These are phyloP conservation scores for Monilinia fructicola DNA, from an alignment of 2,329 filamentous ascomycete species.

Conservation along the genomic window DNA sequence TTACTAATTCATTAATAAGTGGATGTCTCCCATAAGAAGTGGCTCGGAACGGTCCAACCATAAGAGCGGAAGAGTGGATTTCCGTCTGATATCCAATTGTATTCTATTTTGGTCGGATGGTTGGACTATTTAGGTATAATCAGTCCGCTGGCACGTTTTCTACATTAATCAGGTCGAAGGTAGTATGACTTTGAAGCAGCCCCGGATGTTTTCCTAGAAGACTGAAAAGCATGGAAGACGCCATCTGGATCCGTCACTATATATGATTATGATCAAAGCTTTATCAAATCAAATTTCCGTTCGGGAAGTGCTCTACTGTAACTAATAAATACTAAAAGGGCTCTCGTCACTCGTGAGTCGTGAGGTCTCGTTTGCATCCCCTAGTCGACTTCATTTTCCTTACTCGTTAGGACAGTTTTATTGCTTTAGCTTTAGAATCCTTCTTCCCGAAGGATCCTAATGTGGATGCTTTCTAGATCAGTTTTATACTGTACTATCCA, in stretches of 20 bases:
- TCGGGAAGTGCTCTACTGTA: constrained; percentile 5
- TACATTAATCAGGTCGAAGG: neutral
- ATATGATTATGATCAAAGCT: constrained; percentile 10
- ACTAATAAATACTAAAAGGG: neutral
- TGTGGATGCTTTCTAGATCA: neutral
- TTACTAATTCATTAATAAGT: constrained; percentile 11
- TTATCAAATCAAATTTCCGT: constrained; percentile 12
- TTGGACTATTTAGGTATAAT: neutral
- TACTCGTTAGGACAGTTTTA: neutral
- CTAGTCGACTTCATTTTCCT: neutral
- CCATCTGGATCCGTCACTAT: constrained; percentile 20
- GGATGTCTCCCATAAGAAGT: neutral
- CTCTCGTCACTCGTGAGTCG: neutral
- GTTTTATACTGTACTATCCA: constrained; percentile 5
- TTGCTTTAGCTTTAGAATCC: neutral
- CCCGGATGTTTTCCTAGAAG: constrained; percentile 16
- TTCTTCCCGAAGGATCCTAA: constrained; percentile 1
- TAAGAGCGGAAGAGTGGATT: neutral
- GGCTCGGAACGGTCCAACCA: neutral
- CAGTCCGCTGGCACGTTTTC: constrained; percentile 22
- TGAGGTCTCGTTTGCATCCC: constrained; percentile 1
- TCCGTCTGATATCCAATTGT: constrained; percentile 10
- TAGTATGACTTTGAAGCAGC: constrained; percentile 1
- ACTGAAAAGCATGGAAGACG: constrained; percentile 19
- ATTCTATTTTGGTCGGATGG: neutral